phyloP scores from a whole-genome alignment of 164 flowering plant genomes.

The Macadamia integrifolia region DNA sequence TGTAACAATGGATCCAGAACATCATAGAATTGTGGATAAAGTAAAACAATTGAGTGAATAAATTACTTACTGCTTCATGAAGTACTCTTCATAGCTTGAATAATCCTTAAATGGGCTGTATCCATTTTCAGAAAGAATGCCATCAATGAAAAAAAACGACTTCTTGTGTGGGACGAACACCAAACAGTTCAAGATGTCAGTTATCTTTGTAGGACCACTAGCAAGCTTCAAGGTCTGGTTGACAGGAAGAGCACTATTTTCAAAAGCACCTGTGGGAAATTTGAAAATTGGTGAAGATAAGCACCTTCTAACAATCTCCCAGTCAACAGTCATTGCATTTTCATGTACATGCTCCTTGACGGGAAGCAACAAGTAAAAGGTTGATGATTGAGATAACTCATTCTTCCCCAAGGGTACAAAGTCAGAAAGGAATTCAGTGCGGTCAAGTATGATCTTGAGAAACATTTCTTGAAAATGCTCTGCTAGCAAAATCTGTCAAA shows the following conservation, averaged over 20 bases:
- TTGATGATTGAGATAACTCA: conserved; percentile 25
- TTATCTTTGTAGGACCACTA: conserved; percentile 35
- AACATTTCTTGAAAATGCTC: conserved; percentile 73
- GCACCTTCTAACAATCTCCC: conserved; percentile 57
- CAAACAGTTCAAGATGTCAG: conserved; percentile 63
- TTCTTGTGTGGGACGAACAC: conserved; percentile 61
- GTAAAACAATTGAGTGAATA: not conserved
- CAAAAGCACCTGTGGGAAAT: conserved; percentile 15
- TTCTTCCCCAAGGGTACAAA: conserved; percentile 52
- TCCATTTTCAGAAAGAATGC: conserved; percentile 38
- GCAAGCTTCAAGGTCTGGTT: conserved; percentile 38
- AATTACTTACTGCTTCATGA: conserved; percentile 41
- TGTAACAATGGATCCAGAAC: too few relatives aligned
- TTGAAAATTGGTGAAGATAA: conserved; percentile 77
- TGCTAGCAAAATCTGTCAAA: conserved; percentile 58
- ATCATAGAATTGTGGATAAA: too few relatives aligned
- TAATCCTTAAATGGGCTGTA: conserved; percentile 33
- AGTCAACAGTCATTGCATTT: conserved; percentile 45
- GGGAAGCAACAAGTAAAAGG: conserved; percentile 85
- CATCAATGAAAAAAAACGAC: conserved; percentile 53
- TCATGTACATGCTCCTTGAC: conserved; percentile 23
- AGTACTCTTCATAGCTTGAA: conserved; percentile 46
- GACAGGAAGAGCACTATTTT: conserved; percentile 11
- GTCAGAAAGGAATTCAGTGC: conserved; percentile 46
- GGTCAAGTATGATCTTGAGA: conserved; percentile 75